Evolutionary conservation across 495 filamentous ascomycete genomes (phyloP).

Genomic region (Schizothecium vesticola): DNA sequence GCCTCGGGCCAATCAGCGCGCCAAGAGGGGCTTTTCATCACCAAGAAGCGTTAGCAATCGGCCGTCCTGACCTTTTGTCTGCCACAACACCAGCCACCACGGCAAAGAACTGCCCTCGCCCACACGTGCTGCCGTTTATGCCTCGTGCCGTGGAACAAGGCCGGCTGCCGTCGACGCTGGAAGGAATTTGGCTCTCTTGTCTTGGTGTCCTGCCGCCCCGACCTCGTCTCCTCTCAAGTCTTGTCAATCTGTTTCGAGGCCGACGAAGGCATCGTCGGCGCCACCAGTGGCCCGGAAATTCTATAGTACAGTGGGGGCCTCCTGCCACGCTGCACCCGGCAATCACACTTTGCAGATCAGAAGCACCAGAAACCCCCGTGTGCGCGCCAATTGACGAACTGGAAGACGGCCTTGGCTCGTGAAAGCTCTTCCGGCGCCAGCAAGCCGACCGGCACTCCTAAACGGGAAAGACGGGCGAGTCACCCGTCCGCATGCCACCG

Average conservation of each 20-base stretch:
- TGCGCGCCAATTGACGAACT: too few relatives aligned
- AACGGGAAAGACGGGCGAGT: background rate
- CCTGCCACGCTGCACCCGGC: background rate
- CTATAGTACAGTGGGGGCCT: conserved; percentile 1
- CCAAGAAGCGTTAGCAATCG: conserved; percentile 25
- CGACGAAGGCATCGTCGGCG: background rate
- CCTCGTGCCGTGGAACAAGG: too few relatives aligned
- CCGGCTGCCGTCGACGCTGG: too few relatives aligned
- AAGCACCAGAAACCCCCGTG: too few relatives aligned
- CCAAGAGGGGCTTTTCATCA: conserved; percentile 21
- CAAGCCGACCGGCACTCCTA: background rate
- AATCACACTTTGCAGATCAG: background rate
- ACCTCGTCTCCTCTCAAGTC: background rate
- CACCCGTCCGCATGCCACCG: background rate
- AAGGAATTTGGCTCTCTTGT: too few relatives aligned
- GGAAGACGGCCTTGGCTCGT: too few relatives aligned
- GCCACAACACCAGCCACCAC: conserved; percentile 3
- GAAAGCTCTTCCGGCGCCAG: too few relatives aligned
- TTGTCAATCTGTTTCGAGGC: background rate
- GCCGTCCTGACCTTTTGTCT: background rate
- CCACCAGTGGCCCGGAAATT: conserved; percentile 5
- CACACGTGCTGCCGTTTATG: too few relatives aligned
- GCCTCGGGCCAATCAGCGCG: conserved; percentile 17
- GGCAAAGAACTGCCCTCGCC: background rate
- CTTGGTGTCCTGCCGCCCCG: too few relatives aligned